A percentile compares a stretch with the other conserved stretches of the same genome.
phyloP scores from a whole-genome alignment of 192 early-diverging fungal species.

The Helicostylum pulchrum region DNA sequence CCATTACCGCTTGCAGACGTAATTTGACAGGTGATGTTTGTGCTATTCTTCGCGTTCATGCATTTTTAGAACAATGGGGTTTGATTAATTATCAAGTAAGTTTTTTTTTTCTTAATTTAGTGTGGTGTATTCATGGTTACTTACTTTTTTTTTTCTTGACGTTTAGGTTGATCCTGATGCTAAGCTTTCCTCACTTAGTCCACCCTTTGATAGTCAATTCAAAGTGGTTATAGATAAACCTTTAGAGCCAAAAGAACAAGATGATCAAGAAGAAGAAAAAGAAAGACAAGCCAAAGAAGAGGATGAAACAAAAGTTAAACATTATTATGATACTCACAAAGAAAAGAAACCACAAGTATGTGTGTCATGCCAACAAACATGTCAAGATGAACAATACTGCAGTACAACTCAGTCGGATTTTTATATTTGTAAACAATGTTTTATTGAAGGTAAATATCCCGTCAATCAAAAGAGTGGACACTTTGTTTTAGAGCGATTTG shows the following conservation, averaged over 20 bases:
- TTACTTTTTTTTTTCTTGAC: background rate
- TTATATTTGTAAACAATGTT: conserved; percentile 20
- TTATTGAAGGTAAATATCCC: conserved; percentile 22
- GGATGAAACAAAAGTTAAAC: background rate
- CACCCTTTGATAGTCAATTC: conserved; percentile 83
- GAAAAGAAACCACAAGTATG: conserved; percentile 8
- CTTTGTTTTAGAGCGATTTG: conserved; percentile 33
- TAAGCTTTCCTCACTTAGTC: conserved; percentile 79
- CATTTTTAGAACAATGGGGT: conserved; percentile 99
- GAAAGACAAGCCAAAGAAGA: background rate
- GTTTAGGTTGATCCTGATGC: conserved; percentile 85
- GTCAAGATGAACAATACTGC: conserved; percentile 4
- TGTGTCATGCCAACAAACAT: conserved; percentile 1
- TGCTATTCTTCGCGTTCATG: conserved; percentile 96
- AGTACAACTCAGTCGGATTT: background rate
- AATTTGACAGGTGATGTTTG: conserved; percentile 99
- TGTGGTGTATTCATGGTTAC: background rate
- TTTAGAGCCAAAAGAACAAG: background rate
- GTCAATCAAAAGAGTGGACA: background rate
- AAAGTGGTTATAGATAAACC: conserved; percentile 12
- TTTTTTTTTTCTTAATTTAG: background rate
- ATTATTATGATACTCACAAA: background rate
- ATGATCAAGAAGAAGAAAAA: background rate
- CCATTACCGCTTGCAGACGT: conserved; percentile 94
- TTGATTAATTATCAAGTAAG: conserved; percentile 98